A percentile compares a stretch with the other conserved stretches of the same genome.
phyloP scores from a whole-genome alignment of 2,329 filamentous ascomycete species.

The Paraconiothyrium sp. region DNA sequence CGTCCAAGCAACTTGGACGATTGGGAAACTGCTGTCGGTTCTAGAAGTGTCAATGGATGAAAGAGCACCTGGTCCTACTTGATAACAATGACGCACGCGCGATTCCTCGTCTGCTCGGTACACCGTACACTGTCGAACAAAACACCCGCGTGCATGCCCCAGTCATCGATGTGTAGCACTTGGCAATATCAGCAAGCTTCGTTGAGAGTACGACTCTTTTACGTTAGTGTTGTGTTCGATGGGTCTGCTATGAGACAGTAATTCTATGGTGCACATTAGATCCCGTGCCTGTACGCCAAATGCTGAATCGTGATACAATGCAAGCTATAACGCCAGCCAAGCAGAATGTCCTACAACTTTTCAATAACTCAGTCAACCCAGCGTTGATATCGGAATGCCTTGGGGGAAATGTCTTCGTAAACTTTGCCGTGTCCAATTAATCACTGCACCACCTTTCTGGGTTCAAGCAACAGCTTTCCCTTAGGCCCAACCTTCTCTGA shows the following conservation, averaged over 20 bases:
- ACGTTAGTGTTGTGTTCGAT: not conserved
- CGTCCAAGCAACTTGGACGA: too few relatives aligned
- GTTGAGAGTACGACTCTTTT: not conserved
- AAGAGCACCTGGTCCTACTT: too few relatives aligned
- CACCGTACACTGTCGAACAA: not conserved
- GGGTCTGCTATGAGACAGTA: not conserved
- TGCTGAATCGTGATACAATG: conserved; percentile 19
- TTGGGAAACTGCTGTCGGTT: too few relatives aligned
- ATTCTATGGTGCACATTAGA: not conserved
- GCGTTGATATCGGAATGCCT: not conserved
- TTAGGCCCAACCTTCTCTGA: conserved; percentile 64
- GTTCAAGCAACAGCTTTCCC: conserved; percentile 63
- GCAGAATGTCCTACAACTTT: not conserved
- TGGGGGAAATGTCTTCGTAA: not conserved
- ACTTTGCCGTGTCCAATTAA: not conserved
- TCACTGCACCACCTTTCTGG: conserved; percentile 41
- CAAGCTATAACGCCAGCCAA: conserved; percentile 7
- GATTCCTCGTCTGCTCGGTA: too few relatives aligned
- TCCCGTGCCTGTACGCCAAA: not conserved
- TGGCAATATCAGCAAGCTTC: not conserved
- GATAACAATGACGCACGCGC: too few relatives aligned
- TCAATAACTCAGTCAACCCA: not conserved
- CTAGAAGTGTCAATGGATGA: too few relatives aligned
- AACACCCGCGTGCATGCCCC: not conserved
- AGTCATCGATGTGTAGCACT: not conserved